Percentiles rank a stretch among this genome's conserved stretches.
Evolutionary conservation across 1,284 basidiomycete genomes (phyloP).

Genomic region (Rhodotorula sp.): DNA sequence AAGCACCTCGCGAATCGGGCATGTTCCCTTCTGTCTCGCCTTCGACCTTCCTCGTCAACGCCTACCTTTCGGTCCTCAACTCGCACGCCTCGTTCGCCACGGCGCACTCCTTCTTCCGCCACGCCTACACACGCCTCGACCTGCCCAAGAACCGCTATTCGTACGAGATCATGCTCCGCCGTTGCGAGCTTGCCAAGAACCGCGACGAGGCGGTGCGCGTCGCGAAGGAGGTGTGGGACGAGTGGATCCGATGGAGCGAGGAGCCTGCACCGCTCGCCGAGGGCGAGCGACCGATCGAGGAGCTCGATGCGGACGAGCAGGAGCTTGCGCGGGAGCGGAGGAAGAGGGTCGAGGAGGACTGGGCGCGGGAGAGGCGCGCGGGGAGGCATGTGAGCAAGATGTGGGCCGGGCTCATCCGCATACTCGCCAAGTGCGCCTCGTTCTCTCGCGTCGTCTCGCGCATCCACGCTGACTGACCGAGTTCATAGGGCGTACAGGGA

Average conservation of each 20-base stretch:
- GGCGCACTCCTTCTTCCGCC: conserved; percentile 51
- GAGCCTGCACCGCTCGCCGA: neutral
- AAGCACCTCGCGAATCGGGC: neutral
- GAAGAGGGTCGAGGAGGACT: neutral
- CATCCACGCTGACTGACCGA: neutral
- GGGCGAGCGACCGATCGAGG: too few species aligned
- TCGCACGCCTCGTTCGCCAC: conserved; percentile 57
- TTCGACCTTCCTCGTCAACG: conserved; percentile 69
- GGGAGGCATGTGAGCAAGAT: conserved; percentile 26
- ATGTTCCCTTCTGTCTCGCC: conserved; percentile 65
- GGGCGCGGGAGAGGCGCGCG: conserved; percentile 17
- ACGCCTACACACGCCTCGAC: neutral
- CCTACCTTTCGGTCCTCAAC: conserved; percentile 74
- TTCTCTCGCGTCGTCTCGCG: neutral
- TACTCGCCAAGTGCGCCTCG: conserved; percentile 25
- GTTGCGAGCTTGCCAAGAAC: conserved; percentile 32
- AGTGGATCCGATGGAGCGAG: conserved; percentile 36
- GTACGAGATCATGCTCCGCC: conserved; percentile 28
- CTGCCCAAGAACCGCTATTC: conserved; percentile 29
- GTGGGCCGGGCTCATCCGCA: conserved; percentile 37
- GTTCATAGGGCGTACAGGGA: conserved; percentile 12
- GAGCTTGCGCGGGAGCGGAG: neutral
- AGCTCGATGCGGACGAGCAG: conserved; percentile 1
- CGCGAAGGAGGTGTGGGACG: conserved; percentile 35
- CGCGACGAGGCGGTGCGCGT: conserved; percentile 1